Percentiles rank a stretch among this genome's conserved stretches.
Conservation (phyloP, 495 filamentous ascomycete genomes). For the Ramalina intermedia region DNA sequence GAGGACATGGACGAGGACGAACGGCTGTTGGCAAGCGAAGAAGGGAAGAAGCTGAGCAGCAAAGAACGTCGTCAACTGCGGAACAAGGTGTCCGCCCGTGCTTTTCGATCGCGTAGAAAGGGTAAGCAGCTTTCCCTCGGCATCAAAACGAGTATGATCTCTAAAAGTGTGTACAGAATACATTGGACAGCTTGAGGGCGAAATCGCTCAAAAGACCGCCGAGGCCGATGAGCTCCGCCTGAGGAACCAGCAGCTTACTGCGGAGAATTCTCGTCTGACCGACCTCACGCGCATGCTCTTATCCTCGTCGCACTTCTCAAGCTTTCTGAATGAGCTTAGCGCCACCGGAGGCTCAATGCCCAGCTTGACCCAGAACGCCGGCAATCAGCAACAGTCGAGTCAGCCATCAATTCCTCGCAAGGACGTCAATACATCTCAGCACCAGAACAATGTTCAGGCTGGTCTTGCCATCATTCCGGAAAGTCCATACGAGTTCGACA, state of each 20-base stretch:
- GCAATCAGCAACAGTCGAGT: slow-evolving; percentile 20
- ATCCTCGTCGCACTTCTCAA: slow-evolving; percentile 70
- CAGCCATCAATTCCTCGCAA: slow-evolving; percentile 29
- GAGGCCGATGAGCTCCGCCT: slow-evolving; percentile 57
- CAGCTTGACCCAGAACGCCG: slow-evolving; percentile 21
- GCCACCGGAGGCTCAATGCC: slow-evolving; percentile 27
- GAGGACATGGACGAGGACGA: slow-evolving; percentile 99
- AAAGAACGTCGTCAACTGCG: slow-evolving; percentile 87
- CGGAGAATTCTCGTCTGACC: slow-evolving; percentile 67
- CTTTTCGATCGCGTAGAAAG: slow-evolving; percentile 90
- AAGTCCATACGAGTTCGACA: slow-evolving; percentile 49
- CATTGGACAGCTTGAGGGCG: slow-evolving; percentile 78
- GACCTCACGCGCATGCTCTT: slow-evolving; percentile 72
- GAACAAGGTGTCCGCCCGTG: slow-evolving; percentile 96
- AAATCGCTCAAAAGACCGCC: slow-evolving; percentile 56
- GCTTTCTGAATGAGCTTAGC: slow-evolving; percentile 63
- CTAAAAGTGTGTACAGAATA: slow-evolving; percentile 63
- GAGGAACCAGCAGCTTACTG: slow-evolving; percentile 57
- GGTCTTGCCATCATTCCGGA: slow-evolving; percentile 66
- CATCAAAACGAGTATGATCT: background rate
- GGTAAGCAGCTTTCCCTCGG: slow-evolving; percentile 40
- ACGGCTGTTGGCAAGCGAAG: slow-evolving; percentile 78
- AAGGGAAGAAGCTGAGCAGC: slow-evolving; percentile 91
- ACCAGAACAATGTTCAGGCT: slow-evolving; percentile 32
- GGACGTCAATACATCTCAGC: slow-evolving; percentile 41